A percentile compares a stretch with the other conserved stretches of the same genome.
phyloP scores from a whole-genome alignment of 2,329 filamentous ascomycete species.

The Coniochaeta prunicola region DNA sequence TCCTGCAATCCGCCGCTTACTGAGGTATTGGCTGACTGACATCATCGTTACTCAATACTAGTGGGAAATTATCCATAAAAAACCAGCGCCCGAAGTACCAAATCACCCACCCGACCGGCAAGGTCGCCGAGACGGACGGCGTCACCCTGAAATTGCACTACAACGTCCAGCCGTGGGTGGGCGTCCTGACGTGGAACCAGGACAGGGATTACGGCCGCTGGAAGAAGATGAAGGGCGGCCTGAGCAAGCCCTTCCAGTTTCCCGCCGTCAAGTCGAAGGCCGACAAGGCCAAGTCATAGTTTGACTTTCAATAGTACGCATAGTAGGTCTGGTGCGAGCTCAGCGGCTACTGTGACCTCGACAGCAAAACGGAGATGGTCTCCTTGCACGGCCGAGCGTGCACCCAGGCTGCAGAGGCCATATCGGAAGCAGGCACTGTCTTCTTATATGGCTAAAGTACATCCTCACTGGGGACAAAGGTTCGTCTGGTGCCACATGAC shows the following conservation, averaged over 20 bases:
- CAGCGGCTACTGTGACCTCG: background rate
- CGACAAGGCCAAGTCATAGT: background rate
- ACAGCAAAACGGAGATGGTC: background rate
- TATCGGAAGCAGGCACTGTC: background rate
- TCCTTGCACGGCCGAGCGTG: background rate
- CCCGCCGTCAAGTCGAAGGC: constrained; percentile 58
- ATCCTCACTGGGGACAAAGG: background rate
- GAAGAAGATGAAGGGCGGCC: constrained; percentile 58
- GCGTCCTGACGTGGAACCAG: constrained; percentile 75
- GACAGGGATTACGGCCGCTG: constrained; percentile 49
- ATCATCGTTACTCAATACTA: constrained; percentile 21
- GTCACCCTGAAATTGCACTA: constrained; percentile 79
- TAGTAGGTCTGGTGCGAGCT: background rate
- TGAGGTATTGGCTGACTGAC: too few species aligned
- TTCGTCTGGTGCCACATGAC: background rate
- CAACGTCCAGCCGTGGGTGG: constrained; percentile 98
- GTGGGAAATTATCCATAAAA: constrained; percentile 68
- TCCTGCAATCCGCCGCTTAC: too few species aligned
- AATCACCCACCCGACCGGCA: constrained; percentile 81
- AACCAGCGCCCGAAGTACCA: constrained; percentile 95
- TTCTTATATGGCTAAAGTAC: background rate
- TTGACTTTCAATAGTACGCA: background rate
- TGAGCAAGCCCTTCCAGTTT: constrained; percentile 56
- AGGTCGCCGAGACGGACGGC: constrained; percentile 69
- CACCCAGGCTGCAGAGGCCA: background rate